These are phyloP conservation scores for Cubamyces sp. DNA, from an alignment of 768 basidiomycete species.

Conservation along the genomic window DNA sequence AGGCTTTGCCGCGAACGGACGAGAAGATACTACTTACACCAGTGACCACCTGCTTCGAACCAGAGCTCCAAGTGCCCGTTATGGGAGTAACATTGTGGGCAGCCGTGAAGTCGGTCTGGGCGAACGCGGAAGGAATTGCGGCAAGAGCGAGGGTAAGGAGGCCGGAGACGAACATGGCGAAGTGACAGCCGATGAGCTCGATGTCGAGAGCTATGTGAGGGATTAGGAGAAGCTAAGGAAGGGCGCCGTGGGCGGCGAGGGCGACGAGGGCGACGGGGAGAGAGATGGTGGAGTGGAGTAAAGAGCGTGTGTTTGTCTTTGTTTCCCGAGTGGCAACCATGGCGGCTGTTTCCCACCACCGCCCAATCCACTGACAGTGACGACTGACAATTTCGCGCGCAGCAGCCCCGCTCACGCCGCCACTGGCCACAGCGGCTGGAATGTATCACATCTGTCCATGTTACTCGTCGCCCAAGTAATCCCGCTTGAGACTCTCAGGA, in stretches of 20 bases:
- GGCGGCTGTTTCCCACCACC: conserved; percentile 9
- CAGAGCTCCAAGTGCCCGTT: conserved; percentile 86
- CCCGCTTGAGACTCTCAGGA: too few relatives aligned
- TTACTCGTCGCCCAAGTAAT: too few relatives aligned
- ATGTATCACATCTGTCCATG: conserved; percentile 1
- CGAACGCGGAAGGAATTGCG: conserved; percentile 35
- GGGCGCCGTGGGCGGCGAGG: conserved; percentile 23
- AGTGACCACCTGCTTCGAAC: conserved; percentile 74
- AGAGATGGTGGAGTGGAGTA: conserved; percentile 26
- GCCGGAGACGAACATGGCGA: conserved; percentile 23
- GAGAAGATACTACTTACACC: conserved; percentile 60
- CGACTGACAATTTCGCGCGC: too few relatives aligned
- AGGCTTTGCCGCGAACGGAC: background rate
- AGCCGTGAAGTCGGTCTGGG: conserved; percentile 43
- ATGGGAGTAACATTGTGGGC: conserved; percentile 72
- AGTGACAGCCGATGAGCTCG: conserved; percentile 1
- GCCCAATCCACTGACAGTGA: too few relatives aligned
- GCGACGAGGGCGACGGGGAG: conserved; percentile 24
- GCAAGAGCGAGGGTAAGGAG: conserved; percentile 34
- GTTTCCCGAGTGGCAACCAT: conserved; percentile 25
- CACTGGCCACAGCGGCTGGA: background rate
- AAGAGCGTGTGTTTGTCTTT: conserved; percentile 33
- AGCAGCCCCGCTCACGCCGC: too few relatives aligned
- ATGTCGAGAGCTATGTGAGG: conserved; percentile 21
- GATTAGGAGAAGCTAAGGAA: conserved; percentile 29